Base-by-base conservation (phyloP, 768 basidiomycete species). In the Sarcomyxa edulis region DNA sequence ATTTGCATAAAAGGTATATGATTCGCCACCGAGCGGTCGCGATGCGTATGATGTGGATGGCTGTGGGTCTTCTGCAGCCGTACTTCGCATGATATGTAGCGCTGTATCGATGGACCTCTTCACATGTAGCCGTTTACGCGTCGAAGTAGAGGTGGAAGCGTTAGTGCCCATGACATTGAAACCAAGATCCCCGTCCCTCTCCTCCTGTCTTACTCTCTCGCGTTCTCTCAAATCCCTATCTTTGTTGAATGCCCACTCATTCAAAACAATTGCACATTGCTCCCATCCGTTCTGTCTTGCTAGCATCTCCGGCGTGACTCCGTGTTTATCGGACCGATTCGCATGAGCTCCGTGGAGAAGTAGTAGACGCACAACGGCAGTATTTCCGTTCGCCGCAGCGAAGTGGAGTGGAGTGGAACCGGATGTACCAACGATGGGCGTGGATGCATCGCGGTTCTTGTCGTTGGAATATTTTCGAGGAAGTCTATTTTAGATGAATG, bases 321-420 rank as follows among this genome's bases (percentile, higher is more conserved):
- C 92, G 61, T 92, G 84, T 57, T 98, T 99, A 65, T 99, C 95
- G 5, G 82, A 58, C 30, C 81, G 77, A 57, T 84, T 71, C 15
- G 92, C 78, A 42, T 78, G 72, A 6, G 95, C 96, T 33, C 93
- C 93, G 46, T 80, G 81, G 12, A 83, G 74, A 26, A 99, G 79
- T 29, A 99, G 80, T 24, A 85, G 77, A 43, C 70, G 72, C 31
- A 92, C 78, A 49, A 93, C 79, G 18, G 70, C 61, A 21, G 76
- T 76, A 61, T 99, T 90, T 3, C 94, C 94, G 51, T 96, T 93
- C 20, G 95, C 93, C 23, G 93, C 86, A 10, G 96, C 95, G 56
- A 97, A 99, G 57, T 99, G 96, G 18, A 98, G 79, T 1, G 96
- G 91, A 0, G 95, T 96, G 3, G 86, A 85, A 22, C 93, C 94